Base-by-base conservation (phyloP, 2,329 filamentous ascomycete genomes). In the Phialophora tarda region DNA sequence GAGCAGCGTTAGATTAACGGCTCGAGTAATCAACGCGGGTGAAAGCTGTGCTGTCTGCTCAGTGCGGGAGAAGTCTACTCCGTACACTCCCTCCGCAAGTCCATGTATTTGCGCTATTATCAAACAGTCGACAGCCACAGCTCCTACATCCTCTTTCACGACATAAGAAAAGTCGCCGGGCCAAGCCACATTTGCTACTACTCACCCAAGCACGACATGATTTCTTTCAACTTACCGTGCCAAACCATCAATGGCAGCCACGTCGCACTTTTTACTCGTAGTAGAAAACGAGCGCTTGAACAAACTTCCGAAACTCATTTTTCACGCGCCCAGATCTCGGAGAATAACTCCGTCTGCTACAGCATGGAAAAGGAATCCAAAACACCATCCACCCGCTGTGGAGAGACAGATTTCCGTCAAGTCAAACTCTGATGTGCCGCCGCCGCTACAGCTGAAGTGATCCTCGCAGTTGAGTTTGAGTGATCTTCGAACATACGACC, bases 351-450 rank as follows among this genome's bases (percentile, higher is more conserved):
- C 38, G 38, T n/a, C 17, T n/a, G 38, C 38, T n/a, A n/a, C n/a
- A n/a, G n/a, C 38, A n/a, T n/a, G 17, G 38, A 44, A n/a, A 44
- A 44, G 17, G 38, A 7, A 44, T 17, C 14, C 17, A 17, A n/a
- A 44, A 44, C 38, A n/a, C 38, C 38, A 7, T 44, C 17, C 38
- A 44, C 38, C 38, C 38, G 38, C 17, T 44, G 38, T 44, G 38
- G 38, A 44, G 38, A 44, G 38, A 44, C 38, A 44, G 38, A 44
- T 44, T 44, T 44, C 38, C 38, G 38, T 44, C 17, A 44, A 44
- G 38, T n/a, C 38, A 17, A 44, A 44, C 38, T 8, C 38, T 44
- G 21, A 4, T 44, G 38, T 44, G 14, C 38, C 7, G 38, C 38
- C 38, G 38, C 38, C 14, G 38, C 38, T 17, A 44, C 38, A 21